A percentile compares a stretch with the other conserved stretches of the same genome.
Evolutionary conservation across 129 eudicot species (phyloP).

Genomic region (Lactuca sativa): DNA sequence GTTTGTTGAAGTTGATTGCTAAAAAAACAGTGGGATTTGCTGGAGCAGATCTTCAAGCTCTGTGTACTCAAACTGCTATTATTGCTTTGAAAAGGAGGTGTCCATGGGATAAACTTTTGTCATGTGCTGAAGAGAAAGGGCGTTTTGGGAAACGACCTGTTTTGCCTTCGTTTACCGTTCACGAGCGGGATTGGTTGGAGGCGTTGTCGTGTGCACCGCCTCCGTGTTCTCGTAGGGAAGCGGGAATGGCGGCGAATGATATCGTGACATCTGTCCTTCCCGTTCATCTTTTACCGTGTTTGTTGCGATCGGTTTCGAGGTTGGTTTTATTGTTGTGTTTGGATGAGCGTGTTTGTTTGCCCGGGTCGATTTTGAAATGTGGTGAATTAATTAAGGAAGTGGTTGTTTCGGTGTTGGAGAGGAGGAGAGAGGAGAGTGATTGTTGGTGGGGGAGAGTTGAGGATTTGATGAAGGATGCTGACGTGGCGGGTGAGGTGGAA

Average conservation of each 20-base stretch:
- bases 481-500: conserved; percentile 53
- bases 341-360: conserved; percentile 79
- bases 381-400: conserved; percentile 45
- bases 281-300: conserved; percentile 64
- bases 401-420: conserved; percentile 54
- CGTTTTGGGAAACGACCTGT: conserved; percentile 48
- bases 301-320: conserved; percentile 59
- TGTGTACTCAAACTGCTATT: conserved; percentile 94
- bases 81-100: conserved; percentile 74
- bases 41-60: conserved; percentile 98
- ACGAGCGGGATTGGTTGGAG: conserved; percentile 89
- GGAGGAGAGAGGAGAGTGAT: conserved; percentile 52
- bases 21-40: conserved; percentile 85
- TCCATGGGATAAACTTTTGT: conserved; percentile 63
- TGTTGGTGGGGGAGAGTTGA: conserved; percentile 65
- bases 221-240: conserved; percentile 93
- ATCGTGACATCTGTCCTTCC: conserved; percentile 66
- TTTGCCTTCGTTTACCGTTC: conserved; percentile 71
- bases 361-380: conserved; percentile 57
- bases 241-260: conserved; percentile 85
- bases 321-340: conserved; percentile 60
- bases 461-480: conserved; percentile 63
- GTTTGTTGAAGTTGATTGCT: conserved; percentile 69
- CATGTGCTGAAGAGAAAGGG: conserved; percentile 60
- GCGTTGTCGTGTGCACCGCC: conserved; percentile 89